Base-by-base conservation (phyloP, 2,329 filamentous ascomycete species). In the Diaporthe australafricana region DNA sequence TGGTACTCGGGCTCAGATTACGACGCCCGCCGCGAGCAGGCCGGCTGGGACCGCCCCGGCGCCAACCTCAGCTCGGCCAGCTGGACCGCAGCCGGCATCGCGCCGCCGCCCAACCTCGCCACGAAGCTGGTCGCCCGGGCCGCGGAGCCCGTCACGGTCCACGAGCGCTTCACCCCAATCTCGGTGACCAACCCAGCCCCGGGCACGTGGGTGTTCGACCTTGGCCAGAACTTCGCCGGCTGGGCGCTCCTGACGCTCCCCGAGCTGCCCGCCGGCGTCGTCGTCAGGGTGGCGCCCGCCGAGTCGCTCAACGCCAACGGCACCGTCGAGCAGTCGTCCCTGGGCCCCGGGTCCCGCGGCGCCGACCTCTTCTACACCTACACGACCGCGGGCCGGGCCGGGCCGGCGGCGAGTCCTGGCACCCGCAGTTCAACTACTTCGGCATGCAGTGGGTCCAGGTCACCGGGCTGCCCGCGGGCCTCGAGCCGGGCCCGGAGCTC, bases 401-500 rank as follows among this genome's bases (percentile, higher is more conserved):
- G 63, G 14, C 55, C n/a, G n/a, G n/a, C n/a, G n/a, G 60, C 48
- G 69, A 67, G 35, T 57, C 70, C 32, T 72, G 63, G 63, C 63
- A 60, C n/a, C 63, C 70, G 11, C 14, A 42, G 12, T 72, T 72
- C 63, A 57, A 50, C 22, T 72, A 62, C 45, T 69, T 72, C n/a
- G 70, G 70, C 63, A 72, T 72, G 70, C 70, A 72, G 17, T 72
- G 70, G 70, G 63, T 72, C 25, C 70, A 69, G 52, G 70, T 72
- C 50, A 72, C 70, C 30, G 70, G 70, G 20, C 70, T 72, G 6
- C 70, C 70, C 11, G 50, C 16, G 5, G 27, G 11, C 52, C 32
- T 55, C 27, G 27, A 32, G 17, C 52, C 52, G 5, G 27, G 27
- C 16, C 17, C 27, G 17, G 52, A 55, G 27, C 52, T 55, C n/a